Base-by-base conservation (phyloP, 306 rosid genomes). In the Potentilla sterilis region DNA sequence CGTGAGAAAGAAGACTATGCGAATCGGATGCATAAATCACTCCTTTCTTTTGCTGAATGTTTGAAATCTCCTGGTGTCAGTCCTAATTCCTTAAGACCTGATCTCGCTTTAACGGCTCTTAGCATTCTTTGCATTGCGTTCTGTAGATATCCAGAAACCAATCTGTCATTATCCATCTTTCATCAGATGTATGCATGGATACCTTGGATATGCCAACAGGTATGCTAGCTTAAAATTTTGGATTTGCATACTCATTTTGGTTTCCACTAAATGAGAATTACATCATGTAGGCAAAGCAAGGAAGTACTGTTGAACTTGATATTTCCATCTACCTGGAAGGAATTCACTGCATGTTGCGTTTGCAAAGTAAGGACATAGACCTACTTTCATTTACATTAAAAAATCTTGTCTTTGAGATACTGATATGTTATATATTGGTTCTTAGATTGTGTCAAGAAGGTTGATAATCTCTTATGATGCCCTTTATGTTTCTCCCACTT, bases 141-240 rank as follows among this genome's bases (percentile, higher is more conserved):
- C 80, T 88, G 88, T 81, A 79, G 83, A 59, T 81, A 81, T 84
- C 93, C 97, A 71, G 92, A 90, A 82, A 90, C 88, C 51, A 68
- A 81, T 77, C 55, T 90, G 73, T 89, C 93, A 58, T 59, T 73
- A 75, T 80, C 65, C 79, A 86, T 92, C 68, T 87, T 87, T 79
- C 84, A 83, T 85, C 90, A 90, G 86, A 95, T 90, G 95, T 78
- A 76, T 66, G 78, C 96, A 71, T 92, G 97, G 97, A 88, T 95
- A 70, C 95, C 97, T 71, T 85, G 92, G 96, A 83, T 90, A 84
- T 84, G 75, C 55, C 86, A 89, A 75, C 91, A 90, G 97, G 98
- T 95, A 86, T 75, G 64, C 57, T 47, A 73, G 81, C 75, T 81
- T 85, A 77, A 10, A 28, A 35, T 74, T 78, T 77, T 79, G 72